Evolutionary conservation across 306 rosid genomes (phyloP).

Genomic region (Malus sylvestris): DNA sequence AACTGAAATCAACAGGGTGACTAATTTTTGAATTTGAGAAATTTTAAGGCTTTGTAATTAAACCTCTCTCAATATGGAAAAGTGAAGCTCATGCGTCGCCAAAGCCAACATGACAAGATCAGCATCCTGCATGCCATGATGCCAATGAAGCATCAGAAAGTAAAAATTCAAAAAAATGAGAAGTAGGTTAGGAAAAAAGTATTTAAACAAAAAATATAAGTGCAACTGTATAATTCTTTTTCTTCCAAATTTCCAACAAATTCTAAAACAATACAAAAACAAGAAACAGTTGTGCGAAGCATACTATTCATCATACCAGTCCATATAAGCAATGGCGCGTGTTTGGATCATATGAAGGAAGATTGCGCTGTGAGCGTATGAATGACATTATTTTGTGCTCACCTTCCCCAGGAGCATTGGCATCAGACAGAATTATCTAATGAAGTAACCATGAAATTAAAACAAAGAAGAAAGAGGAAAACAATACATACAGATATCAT

Average conservation of each 20-base stretch:
- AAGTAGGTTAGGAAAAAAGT: too few species aligned
- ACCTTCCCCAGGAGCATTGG: slow-evolving; percentile 51
- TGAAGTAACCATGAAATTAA: neutral
- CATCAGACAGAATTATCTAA: neutral
- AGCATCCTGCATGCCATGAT: slow-evolving; percentile 43
- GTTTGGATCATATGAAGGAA: slow-evolving; percentile 36
- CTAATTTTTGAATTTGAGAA: neutral
- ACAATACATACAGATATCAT: neutral
- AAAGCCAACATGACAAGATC: slow-evolving; percentile 52
- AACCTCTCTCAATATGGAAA: slow-evolving; percentile 66
- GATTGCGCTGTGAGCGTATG: slow-evolving; percentile 33
- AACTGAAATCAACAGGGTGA: neutral
- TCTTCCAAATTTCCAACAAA: neutral
- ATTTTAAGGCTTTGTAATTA: neutral
- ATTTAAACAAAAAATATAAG: too few species aligned
- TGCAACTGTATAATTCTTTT: neutral
- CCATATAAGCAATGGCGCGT: slow-evolving; percentile 58
- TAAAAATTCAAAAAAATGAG: neutral
- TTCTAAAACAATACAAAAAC: neutral
- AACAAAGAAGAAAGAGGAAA: neutral
- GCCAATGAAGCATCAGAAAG: neutral
- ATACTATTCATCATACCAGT: slow-evolving; percentile 20
- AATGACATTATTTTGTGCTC: slow-evolving; percentile 53
- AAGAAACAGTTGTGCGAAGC: neutral
- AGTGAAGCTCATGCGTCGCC: slow-evolving; percentile 53